phyloP scores from a whole-genome alignment of 2,329 filamentous ascomycete species.

The Aureobasidium sp. region DNA sequence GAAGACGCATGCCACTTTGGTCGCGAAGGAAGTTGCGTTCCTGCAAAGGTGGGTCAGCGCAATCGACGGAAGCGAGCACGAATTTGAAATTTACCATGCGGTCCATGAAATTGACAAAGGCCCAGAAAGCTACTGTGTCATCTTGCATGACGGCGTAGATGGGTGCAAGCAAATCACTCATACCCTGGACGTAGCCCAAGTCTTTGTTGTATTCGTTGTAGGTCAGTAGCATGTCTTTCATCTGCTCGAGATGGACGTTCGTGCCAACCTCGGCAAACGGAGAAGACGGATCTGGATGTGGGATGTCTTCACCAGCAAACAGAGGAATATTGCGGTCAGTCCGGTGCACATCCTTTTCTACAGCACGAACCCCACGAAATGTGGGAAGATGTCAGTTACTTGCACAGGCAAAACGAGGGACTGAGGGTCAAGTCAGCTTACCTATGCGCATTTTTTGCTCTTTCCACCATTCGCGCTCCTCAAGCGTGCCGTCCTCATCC shows the following conservation, averaged over 20 bases:
- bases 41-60: no score
- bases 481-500: slow-evolving; percentile 69
- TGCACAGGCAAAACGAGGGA: not conserved
- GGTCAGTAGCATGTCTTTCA: slow-evolving; percentile 98
- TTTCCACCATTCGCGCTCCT: slow-evolving; percentile 91
- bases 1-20: slow-evolving; percentile 90
- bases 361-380: slow-evolving; percentile 47
- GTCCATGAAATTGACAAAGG: slow-evolving; percentile 91
- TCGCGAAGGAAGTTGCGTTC: slow-evolving; percentile 94
- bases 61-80: not conserved
- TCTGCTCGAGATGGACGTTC: slow-evolving; percentile 95
- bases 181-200: slow-evolving; percentile 94
- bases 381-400: slow-evolving; percentile 41
- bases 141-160: slow-evolving; percentile 98
- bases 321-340: slow-evolving; percentile 93
- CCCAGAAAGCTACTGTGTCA: slow-evolving; percentile 95
- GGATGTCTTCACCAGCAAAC: slow-evolving; percentile 91
- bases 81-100: slow-evolving; percentile 59
- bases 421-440: slow-evolving; percentile 44
- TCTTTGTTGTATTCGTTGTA: slow-evolving; percentile 98
- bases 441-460: slow-evolving; percentile 91
- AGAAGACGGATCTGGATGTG: slow-evolving; percentile 91
- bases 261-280: slow-evolving; percentile 90
- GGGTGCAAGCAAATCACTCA: slow-evolving; percentile 92
- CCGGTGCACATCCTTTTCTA: slow-evolving; percentile 97